phyloP scores from a whole-genome alignment of 805 yeast species.

The Sungouiozyma ichnusensis region DNA sequence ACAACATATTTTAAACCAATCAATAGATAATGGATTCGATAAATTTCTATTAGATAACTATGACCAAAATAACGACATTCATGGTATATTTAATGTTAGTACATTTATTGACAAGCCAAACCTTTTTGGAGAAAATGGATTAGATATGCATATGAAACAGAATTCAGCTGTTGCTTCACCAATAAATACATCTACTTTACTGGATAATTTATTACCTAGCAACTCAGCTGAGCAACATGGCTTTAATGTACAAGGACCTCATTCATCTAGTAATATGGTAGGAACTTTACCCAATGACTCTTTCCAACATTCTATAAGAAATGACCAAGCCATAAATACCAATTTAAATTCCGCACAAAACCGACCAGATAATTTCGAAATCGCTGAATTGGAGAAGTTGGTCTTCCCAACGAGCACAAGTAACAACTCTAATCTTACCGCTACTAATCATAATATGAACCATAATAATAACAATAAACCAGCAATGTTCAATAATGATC shows the following conservation, averaged over 20 bases:
- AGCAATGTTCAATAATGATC: not conserved
- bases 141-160: conserved; percentile 12
- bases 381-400: conserved; percentile 1
- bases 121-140: conserved; percentile 13
- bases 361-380: conserved; percentile 2
- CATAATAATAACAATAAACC: not conserved
- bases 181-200: not conserved
- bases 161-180: not conserved
- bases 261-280: not conserved
- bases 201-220: not conserved
- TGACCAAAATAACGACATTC: not conserved
- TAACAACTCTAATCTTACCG: too few relatives aligned
- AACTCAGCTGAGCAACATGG: not conserved
- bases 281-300: not conserved
- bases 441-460: too few relatives aligned
- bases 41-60: conserved; percentile 5
- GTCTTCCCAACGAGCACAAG: not conserved
- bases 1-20: not conserved
- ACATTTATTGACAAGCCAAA: conserved; percentile 24
- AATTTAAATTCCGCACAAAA: not conserved
- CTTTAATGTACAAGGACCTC: not conserved
- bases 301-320: not conserved
- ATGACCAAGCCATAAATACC: not conserved
- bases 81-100: conserved; percentile 16
- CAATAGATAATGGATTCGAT: conserved; percentile 2